Conservation (phyloP, 176 grass and related monocot genomes). For the Hsuehochloa calcarea region DNA sequence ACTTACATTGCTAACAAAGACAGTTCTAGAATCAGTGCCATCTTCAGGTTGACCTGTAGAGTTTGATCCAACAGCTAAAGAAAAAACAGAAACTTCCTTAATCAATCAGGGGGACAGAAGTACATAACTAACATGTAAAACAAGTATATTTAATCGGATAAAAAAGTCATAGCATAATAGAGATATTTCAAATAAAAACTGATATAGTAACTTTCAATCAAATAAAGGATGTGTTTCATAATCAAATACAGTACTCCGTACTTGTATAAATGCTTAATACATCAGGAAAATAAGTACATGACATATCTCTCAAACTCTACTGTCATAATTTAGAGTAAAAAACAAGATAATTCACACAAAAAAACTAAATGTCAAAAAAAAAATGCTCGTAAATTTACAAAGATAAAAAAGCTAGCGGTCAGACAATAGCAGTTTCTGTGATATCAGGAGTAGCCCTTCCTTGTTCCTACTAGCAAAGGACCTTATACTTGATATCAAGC, state of each 20-base stretch:
- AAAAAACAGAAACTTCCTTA: not conserved
- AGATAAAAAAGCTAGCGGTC: not conserved
- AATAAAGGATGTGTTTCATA: not conserved
- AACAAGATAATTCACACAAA: not conserved
- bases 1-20: conserved; percentile 83
- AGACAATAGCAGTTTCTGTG: not conserved
- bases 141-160: not conserved
- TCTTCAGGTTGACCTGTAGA: conserved; percentile 46
- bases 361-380: not conserved
- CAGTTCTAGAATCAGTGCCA: conserved; percentile 52
- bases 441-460: not conserved
- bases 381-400: not conserved
- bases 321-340: not conserved
- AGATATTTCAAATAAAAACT: not conserved
- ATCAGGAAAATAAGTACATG: not conserved
- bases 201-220: not conserved
- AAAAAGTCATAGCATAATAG: conserved; percentile 8
- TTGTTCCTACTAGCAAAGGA: not conserved
- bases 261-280: not conserved
- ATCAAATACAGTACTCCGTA: not conserved
- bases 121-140: not conserved
- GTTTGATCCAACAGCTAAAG: conserved; percentile 49
- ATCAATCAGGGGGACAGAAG: not conserved
- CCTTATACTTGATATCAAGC: not conserved
- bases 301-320: not conserved